A percentile compares a stretch with the other conserved stretches of the same genome.
Evolutionary conservation across 2,329 filamentous ascomycete genomes (phyloP).

Genomic region (Trichoderma arundinaceum): DNA sequence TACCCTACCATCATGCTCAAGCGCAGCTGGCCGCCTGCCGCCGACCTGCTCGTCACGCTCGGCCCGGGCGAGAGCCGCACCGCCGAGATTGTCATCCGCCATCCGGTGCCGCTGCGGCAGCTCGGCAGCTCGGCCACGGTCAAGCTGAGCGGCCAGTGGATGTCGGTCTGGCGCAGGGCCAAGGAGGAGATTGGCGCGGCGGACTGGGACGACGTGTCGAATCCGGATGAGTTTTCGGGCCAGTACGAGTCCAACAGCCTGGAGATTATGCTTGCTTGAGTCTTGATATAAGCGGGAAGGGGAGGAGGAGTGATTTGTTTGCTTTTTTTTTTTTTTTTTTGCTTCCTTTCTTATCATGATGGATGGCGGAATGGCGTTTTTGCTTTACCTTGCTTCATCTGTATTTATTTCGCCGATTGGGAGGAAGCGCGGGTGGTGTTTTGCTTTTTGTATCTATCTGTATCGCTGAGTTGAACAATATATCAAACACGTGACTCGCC

Average conservation of each 20-base stretch:
- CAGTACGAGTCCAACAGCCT: conserved; percentile 30
- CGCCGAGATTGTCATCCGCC: conserved; percentile 43
- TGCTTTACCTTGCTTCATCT: not conserved
- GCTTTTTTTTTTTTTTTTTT: not conserved
- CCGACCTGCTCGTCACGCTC: conserved; percentile 45
- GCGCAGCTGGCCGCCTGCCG: conserved; percentile 46
- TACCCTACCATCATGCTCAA: conserved; percentile 43
- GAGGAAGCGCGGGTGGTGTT: not conserved
- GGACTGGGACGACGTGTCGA: conserved; percentile 29
- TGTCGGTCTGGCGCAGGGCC: conserved; percentile 43
- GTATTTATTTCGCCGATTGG: not conserved
- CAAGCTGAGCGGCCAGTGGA: conserved; percentile 45
- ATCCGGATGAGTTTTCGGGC: conserved; percentile 28
- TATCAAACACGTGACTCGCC: conserved; percentile 13
- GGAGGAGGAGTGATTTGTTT: not conserved
- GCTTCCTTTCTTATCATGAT: not conserved
- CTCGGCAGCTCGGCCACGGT: conserved; percentile 42
- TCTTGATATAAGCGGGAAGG: not conserved
- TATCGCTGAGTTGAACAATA: not conserved
- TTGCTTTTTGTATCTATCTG: not conserved
- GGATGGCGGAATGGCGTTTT: not conserved
- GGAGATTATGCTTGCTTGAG: conserved; percentile 29
- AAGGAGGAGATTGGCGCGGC: conserved; percentile 35
- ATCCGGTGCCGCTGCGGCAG: conserved; percentile 43
- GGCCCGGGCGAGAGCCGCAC: conserved; percentile 44